Evolutionary conservation across 2,329 filamentous ascomycete species (phyloP), one percentile per base, ranked within the genome.

Genomic region (Pseudocercospora crystallina): DNA sequence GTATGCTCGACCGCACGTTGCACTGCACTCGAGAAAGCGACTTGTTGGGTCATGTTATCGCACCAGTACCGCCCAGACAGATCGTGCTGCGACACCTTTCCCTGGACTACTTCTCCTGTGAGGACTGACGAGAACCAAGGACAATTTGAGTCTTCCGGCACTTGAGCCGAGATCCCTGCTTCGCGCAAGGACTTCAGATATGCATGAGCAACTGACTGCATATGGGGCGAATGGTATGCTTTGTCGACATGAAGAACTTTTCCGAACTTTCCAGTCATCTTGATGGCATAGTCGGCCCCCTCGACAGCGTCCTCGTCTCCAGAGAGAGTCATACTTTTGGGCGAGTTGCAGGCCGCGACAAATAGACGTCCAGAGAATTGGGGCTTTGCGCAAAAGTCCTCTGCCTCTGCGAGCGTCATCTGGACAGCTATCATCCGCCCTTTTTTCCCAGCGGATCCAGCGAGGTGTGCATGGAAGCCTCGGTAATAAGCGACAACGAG

Each of bases 181-280:
- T 17, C 13, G 20, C 14, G 36, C 36, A 15, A 38, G 12, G 3
- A 38, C 20, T 13, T 38, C 11, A 38, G 36, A 15, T 38, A 38
- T 9, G n/a, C n/a, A n/a, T n/a, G n/a, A n/a, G n/a, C n/a, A n/a
- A n/a, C n/a, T n/a, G n/a, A n/a, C 9, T 32, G 14, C 46, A 59
- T 56, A 32, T 76, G 72, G 35, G 69, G 67, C 0, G 72, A 73
- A 45, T 77, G 73, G 34, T 75, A 76, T 0, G 73, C 73, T 8
- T 61, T 67, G 13, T 72, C 66, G 3, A 76, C 71, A 1, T 68
- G 63, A 1, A 79, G 66, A n/a, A 62, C 49, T 3, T 70, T 63
- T 5, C 61, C 63, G 51, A 77, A 76, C 5, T 65, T 62, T 3
- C 65, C 60, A 15, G 69, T 54, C 3, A 63, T 55, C 0, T 69